Evolutionary conservation across 768 basidiomycete genomes (phyloP).

Genomic region (Mycena chlorophos): DNA sequence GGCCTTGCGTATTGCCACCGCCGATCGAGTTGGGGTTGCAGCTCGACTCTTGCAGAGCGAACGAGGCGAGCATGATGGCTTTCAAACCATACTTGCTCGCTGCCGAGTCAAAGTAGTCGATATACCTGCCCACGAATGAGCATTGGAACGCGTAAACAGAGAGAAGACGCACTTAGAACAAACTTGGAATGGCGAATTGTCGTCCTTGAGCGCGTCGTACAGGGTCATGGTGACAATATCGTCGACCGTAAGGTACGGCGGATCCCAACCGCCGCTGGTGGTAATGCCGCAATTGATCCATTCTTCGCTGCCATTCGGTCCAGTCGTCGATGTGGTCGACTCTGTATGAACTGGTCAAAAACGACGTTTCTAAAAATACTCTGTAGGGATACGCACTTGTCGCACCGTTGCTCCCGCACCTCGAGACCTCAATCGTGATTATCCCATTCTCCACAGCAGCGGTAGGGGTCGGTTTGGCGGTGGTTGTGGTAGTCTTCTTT

Average conservation of each 20-base stretch:
- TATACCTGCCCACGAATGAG: not conserved
- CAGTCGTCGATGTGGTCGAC: constrained; percentile 47
- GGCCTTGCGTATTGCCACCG: constrained; percentile 78
- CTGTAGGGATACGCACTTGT: not conserved
- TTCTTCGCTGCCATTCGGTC: constrained; percentile 71
- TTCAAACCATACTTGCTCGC: constrained; percentile 54
- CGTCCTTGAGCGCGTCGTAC: constrained; percentile 45
- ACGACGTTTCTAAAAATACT: constrained; percentile 1
- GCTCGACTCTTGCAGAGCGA: constrained; percentile 83
- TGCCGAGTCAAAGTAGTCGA: constrained; percentile 56
- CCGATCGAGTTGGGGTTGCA: constrained; percentile 71
- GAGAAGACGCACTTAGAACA: constrained; percentile 49
- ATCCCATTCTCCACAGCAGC: not conserved
- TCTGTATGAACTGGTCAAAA: constrained; percentile 35
- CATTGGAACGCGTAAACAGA: no score
- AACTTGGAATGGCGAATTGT: constrained; percentile 55
- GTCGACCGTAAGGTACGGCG: constrained; percentile 57
- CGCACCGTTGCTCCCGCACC: constrained; percentile 1
- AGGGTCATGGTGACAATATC: constrained; percentile 53
- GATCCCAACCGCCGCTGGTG: constrained; percentile 60
- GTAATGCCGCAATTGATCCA: constrained; percentile 81
- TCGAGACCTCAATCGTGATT: not conserved
- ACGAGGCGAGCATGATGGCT: constrained; percentile 76
- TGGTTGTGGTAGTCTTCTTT: not conserved
- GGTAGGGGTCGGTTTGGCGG: not conserved